Evolutionary conservation across 1,284 basidiomycete genomes (phyloP), one percentile per base, ranked within the genome.

Genomic region (Pholiota adiposa): DNA sequence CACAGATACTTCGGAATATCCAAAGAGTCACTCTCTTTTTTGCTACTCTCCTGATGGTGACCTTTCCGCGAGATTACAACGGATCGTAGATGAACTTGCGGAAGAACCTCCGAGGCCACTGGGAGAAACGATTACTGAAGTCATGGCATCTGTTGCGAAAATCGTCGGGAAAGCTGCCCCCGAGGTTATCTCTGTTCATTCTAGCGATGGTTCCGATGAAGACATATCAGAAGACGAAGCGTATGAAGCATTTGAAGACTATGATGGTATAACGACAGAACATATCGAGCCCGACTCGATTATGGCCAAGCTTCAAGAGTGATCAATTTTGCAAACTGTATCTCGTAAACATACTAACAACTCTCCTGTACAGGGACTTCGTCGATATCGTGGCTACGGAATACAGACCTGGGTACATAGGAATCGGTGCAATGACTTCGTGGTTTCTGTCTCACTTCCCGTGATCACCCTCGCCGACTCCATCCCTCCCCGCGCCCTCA

Each of bases 1-100:
- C 18, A n/a, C 58, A 86, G 86, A 88, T 63, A 83, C 85, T 1
- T 84, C 86, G 8, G 84, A 86, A 58, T 89, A 89, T 66, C 87
- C 87, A 3, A 75, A 75, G 23, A 76, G 74, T 58, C 87, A 89
- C 64, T 74, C 76, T 0, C 80, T 80, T 61, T 83, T 86, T 65
- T 79, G 83, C 31, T 85, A 83, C 55, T 77, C 80, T 18, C 74
- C 78, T 41, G 80, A 84, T 52, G 63, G 65, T 3, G 73, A 78
- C 43, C 62, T 80, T 8, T 73, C 80, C 1, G 50, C 72, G 0
- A 69, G 72, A 19, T 56, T 85, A 16, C 66, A 74, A 54, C 62
- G 70, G 18, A 72, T 81, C n/a, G 64, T 84, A 8, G 79, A 83
- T 59, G 72, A 71, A 19, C 67, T 87, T 14, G 69, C 81, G 0